Evolutionary conservation across 495 filamentous ascomycete species (phyloP).

Genomic region (Chlorociboria aeruginascens): DNA sequence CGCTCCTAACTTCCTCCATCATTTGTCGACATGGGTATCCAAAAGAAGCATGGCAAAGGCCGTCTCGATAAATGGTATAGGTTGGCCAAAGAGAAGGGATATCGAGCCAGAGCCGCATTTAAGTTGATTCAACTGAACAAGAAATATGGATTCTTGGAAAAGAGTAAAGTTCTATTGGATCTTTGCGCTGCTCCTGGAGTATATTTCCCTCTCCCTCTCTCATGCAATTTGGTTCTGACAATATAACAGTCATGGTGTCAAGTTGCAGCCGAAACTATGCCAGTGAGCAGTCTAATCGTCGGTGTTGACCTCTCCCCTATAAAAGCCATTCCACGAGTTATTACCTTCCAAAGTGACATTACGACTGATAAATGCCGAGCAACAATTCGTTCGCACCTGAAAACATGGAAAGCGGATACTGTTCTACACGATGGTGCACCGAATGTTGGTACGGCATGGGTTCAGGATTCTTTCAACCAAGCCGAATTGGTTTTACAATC

Average conservation of each 20-base stretch:
- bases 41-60: conserved; percentile 99
- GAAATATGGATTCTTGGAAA: conserved; percentile 95
- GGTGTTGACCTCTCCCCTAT: conserved; percentile 94
- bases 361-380: conserved; percentile 92
- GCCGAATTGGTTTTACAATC: conserved; percentile 89
- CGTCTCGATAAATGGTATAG: conserved; percentile 97
- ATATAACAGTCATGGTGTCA: conserved; percentile 79
- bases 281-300: conserved; percentile 76
- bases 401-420: conserved; percentile 94
- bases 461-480: conserved; percentile 97
- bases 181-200: conserved; percentile 94
- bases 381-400: conserved; percentile 82
- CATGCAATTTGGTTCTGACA: conserved; percentile 20
- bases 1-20: not conserved
- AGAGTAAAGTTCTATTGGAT: conserved; percentile 91
- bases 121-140: conserved; percentile 98
- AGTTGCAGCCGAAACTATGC: conserved; percentile 94
- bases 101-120: conserved; percentile 92
- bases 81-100: conserved; percentile 96
- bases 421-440: conserved; percentile 98
- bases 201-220: conserved; percentile 19
- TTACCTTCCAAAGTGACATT: conserved; percentile 96
- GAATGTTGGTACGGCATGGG: conserved; percentile 96
- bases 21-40: conserved; percentile 66
- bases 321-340: conserved; percentile 85